Conservation (phyloP, 768 basidiomycete species). For the Trametes cinnabarina region DNA sequence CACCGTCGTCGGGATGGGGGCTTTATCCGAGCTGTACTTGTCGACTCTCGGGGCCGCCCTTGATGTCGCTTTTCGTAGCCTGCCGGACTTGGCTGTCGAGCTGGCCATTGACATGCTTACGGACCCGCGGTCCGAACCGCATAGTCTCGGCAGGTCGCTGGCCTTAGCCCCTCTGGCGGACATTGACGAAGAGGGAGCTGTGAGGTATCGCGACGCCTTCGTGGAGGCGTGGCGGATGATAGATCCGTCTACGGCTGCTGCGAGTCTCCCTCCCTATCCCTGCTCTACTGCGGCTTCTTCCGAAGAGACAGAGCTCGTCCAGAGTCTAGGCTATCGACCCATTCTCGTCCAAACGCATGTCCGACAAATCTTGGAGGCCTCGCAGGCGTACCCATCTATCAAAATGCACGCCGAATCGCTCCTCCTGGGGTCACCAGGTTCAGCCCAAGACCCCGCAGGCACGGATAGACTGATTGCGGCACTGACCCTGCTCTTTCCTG, state of each 20-base stretch:
- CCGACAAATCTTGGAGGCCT: background rate
- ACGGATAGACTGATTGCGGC: background rate
- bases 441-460: background rate
- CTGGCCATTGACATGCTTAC: constrained; percentile 9
- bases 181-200: background rate
- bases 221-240: background rate
- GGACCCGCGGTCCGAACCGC: background rate
- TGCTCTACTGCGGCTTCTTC: background rate
- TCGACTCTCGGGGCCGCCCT: background rate
- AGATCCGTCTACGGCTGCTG: background rate
- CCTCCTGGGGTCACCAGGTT: background rate
- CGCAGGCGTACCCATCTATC: constrained; percentile 4
- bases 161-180: background rate
- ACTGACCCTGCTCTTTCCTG: background rate
- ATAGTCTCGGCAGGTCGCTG: background rate
- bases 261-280: background rate
- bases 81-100: constrained; percentile 4
- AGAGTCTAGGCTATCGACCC: background rate
- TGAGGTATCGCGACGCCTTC: constrained; percentile 7
- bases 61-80: background rate
- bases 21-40: background rate
- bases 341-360: background rate
- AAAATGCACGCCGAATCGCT: background rate
- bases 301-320: background rate
- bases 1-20: background rate